Evolutionary conservation across 306 rosid species (phyloP), one percentile per base, ranked within the genome.

Genomic region (Dicorynia guianensis): DNA sequence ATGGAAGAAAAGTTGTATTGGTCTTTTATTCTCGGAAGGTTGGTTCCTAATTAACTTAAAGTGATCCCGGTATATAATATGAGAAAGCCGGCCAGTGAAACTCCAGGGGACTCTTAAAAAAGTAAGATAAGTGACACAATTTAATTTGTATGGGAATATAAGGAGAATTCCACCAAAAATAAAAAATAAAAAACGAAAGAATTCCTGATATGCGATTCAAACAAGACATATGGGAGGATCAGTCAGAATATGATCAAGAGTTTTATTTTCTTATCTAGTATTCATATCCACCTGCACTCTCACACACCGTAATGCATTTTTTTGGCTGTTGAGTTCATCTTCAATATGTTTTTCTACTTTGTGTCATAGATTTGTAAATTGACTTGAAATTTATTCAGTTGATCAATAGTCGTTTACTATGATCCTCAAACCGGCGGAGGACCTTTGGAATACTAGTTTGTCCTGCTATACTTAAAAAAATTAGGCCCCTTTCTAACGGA

Each of bases 1-100:
- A 55, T 63, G 38, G 67, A 74, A 69, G 64, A 76, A 47, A 67
- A 80, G 38, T n/a, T n/a, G n/a, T 25, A 25, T 2, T 25, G 30
- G 30, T 25, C 30, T 25, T 25, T 25, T 25, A 25, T 1, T 25
- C 30, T 25, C 30, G 30, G 30, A 25, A 25, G 1, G 30, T 25
- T 25, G 30, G 30, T 25, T 25, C 30, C 30, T 1, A 25, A 25
- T 25, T 1, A 25, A 25, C 30, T 2, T 1, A 25, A 25, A 25
- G 2, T 2, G 2, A 25, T 25, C 30, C 30, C 2, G 30, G 30
- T 25, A 25, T 25, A 25, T 25, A 25, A 1, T 25, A 25, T 7
- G 43, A 19, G 46, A 39, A 59, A 59, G 19, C 44, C 14, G 65
- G 66, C 17, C 50, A 40, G 8, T 40, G 0, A 5, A 7, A 5